Evolutionary conservation across 2,329 filamentous ascomycete species (phyloP).

Genomic region (Magnaporthales sp.): DNA sequence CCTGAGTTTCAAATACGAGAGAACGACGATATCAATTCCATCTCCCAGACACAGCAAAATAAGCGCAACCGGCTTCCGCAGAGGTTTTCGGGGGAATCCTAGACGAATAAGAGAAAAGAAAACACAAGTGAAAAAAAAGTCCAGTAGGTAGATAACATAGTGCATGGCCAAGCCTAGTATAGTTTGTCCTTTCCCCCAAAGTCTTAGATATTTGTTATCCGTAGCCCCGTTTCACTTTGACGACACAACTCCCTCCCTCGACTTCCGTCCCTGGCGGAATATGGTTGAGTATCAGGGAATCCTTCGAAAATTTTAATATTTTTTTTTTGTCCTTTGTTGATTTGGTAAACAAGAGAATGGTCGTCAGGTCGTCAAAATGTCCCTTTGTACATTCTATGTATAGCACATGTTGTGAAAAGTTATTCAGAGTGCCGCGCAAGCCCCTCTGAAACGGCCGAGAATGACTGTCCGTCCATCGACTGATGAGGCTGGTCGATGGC

Average conservation of each 20-base stretch:
- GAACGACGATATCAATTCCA: not conserved
- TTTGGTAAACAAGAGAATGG: not conserved
- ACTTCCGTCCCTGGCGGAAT: not conserved
- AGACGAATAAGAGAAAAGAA: not conserved
- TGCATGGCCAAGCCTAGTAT: not conserved
- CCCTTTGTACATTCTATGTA: conserved; percentile 8
- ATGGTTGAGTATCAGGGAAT: not conserved
- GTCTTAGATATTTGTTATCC: not conserved
- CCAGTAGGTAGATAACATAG: not conserved
- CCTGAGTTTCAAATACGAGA: not conserved
- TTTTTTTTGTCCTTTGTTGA: not conserved
- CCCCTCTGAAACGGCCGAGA: not conserved
- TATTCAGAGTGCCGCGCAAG: not conserved
- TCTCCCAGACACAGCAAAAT: not conserved
- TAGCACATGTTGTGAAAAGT: not conserved
- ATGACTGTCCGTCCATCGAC: not conserved
- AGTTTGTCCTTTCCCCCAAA: not conserved
- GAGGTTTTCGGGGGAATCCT: not conserved
- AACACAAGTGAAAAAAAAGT: not conserved
- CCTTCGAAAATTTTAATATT: not conserved
- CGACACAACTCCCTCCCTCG: not conserved
- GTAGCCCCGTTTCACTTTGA: not conserved
- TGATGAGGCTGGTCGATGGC: not conserved
- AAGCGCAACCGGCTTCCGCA: not conserved
- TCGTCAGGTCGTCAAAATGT: conserved; percentile 11